Evolutionary conservation across 148 eudicot genomes (phyloP), one percentile per base, ranked within the genome.

Genomic region (Gaultheria prostrata): DNA sequence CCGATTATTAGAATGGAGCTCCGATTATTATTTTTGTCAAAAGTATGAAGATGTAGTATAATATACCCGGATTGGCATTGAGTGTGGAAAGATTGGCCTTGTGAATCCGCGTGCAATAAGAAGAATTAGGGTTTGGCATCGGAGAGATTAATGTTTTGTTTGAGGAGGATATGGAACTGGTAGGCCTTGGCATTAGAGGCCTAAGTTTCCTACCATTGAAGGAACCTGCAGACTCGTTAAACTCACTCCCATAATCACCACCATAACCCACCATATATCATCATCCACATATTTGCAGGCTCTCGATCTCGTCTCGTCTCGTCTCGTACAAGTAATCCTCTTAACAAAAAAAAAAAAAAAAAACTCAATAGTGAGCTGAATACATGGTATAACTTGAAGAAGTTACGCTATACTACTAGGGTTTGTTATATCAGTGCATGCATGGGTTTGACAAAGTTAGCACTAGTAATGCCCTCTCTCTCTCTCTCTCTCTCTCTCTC

Each of bases 171-270:
- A 8, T 74, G 59, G 39, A 13, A 30, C 0, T 51, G 80, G 81
- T 32, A 54, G 81, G 69, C 69, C 48, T 56, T 78, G 81, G 69
- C 15, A 56, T 78, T 26, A 78, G 69, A 33, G 81, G 81, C 67
- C 69, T n/a, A 53, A 78, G 81, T 54, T 56, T 78, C 26, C 28
- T 43, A 14, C 46, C 21, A 8, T 33, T 35, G 46, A 78, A 10
- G 3, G 81, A 78, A 56, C 35, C 30, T 63, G 69, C 10, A 9
- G 69, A 78, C 28, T 14, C 56, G 46, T 54, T 54, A 39, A 78
- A 78, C 69, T 78, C 26, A 56, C 69, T 32, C 35, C 15, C 72
- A 30, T 67, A 18, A 26, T 26, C 39, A 28, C 48, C n/a, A 78
- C 67, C 56, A 20, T 30, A 30, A 15, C 35, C 56, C 67, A 32